Percentiles rank a stretch among this genome's conserved stretches.
Conservation (phyloP, 345 rosid species). For the Corchorus capsularis region DNA sequence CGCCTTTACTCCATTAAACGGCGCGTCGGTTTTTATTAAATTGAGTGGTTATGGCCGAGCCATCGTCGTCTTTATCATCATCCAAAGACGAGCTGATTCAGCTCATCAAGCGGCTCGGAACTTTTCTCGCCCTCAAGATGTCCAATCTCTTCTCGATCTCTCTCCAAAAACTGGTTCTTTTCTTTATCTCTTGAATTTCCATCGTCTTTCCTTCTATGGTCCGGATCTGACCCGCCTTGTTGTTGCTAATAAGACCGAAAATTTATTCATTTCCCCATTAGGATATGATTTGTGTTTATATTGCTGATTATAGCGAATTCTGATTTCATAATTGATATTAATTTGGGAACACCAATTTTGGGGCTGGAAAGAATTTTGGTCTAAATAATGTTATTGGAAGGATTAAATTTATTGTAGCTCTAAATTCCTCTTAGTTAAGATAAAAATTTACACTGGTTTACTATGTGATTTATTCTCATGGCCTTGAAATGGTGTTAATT, state of each 20-base stretch:
- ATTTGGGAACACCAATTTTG: not conserved
- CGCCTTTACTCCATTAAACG: not conserved
- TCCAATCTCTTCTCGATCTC: conserved; percentile 65
- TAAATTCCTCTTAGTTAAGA: not conserved
- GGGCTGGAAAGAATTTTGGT: not conserved
- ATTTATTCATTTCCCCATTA: not conserved
- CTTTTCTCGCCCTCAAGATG: conserved; percentile 71
- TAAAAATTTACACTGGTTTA: not conserved
- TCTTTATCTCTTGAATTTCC: conserved; percentile 14
- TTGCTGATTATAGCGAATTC: not conserved
- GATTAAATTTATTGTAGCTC: not conserved
- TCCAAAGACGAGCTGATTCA: conserved; percentile 80
- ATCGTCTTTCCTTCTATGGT: not conserved
- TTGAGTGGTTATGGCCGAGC: conserved; percentile 50
- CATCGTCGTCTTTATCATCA: conserved; percentile 43
- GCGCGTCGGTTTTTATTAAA: not conserved
- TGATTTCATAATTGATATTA: conserved; percentile 1
- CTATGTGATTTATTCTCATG: not conserved
- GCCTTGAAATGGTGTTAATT: conserved; percentile 5
- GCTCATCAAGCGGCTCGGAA: conserved; percentile 88
- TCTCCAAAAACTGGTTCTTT: conserved; percentile 65
- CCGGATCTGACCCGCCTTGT: conserved; percentile 36
- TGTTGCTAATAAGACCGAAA: not conserved
- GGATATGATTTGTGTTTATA: not conserved
- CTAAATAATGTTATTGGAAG: not conserved